phyloP scores from a whole-genome alignment of 176 grass and related monocot species.

The Oryza meyeriana region DNA sequence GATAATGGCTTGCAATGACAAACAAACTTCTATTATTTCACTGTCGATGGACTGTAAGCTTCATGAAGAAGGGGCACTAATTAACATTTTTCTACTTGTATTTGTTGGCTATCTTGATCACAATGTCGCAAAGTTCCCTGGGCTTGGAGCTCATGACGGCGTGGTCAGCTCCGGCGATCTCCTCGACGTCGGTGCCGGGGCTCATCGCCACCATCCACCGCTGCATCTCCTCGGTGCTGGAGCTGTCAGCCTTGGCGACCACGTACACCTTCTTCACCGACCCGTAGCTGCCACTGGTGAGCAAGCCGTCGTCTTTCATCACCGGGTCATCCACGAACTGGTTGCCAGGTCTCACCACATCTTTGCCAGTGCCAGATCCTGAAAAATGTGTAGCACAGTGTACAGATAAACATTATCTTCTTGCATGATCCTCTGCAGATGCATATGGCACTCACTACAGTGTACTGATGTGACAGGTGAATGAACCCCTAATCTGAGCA shows the following conservation, averaged over 20 bases:
- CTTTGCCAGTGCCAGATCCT: conserved; percentile 44
- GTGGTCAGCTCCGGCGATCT: conserved; percentile 46
- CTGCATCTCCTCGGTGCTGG: conserved; percentile 25
- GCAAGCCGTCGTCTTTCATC: conserved; percentile 12
- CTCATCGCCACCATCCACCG: conserved; percentile 36
- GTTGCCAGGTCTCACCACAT: conserved; percentile 41
- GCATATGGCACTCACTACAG: neutral
- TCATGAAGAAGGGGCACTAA: neutral
- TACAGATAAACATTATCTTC: neutral
- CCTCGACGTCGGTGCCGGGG: conserved; percentile 14
- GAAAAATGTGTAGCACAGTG: neutral
- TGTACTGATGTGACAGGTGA: neutral
- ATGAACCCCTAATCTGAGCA: neutral
- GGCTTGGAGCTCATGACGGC: conserved; percentile 44
- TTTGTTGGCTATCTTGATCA: conserved; percentile 17
- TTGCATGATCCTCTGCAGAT: neutral
- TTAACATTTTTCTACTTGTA: neutral
- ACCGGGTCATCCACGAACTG: conserved; percentile 16
- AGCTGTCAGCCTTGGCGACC: conserved; percentile 24
- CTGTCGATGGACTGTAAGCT: neutral
- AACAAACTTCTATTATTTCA: neutral
- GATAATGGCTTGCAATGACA: neutral
- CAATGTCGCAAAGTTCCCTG: conserved; percentile 8
- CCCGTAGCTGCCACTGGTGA: conserved; percentile 29
- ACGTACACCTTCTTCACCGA: conserved; percentile 29